Conservation (phyloP, 1,284 basidiomycete genomes). For the Irpex lacteus region DNA sequence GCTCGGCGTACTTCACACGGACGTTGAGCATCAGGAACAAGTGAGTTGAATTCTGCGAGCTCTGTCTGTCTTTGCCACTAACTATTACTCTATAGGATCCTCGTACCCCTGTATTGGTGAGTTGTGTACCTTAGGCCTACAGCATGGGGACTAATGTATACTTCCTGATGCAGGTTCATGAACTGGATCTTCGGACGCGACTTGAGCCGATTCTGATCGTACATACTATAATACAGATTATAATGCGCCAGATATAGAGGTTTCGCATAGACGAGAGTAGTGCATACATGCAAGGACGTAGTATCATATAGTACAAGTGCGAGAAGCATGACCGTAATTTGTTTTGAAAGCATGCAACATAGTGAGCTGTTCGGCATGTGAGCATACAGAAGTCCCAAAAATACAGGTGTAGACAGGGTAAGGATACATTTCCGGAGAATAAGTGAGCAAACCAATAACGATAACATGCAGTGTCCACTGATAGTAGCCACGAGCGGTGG, state of each 20-base stretch:
- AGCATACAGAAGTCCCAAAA: not conserved
- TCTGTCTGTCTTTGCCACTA: not conserved
- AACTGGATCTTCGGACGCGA: constrained; percentile 82
- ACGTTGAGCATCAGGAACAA: constrained; percentile 78
- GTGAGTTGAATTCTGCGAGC: constrained; percentile 14
- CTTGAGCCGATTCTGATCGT: constrained; percentile 66
- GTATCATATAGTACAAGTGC: not conserved
- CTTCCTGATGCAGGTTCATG: constrained; percentile 24
- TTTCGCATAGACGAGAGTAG: not conserved
- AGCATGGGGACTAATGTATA: not conserved
- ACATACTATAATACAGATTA: not conserved
- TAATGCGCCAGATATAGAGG: not conserved
- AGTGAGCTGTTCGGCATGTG: not conserved
- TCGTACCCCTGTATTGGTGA: constrained; percentile 72
- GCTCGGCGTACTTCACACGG: constrained; percentile 79
- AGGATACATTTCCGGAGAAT: not conserved
- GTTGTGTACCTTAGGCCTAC: constrained; percentile 19
- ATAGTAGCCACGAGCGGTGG: not conserved
- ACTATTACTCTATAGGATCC: constrained; percentile 42
- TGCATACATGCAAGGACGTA: not conserved
- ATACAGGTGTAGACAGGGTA: not conserved
- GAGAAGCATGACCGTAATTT: not conserved
- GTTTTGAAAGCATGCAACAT: not conserved
- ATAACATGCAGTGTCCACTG: not conserved
- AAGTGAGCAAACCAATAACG: not conserved